Base-by-base conservation (phyloP, 139 green algal genomes). In the Micractinium sp. region DNA sequence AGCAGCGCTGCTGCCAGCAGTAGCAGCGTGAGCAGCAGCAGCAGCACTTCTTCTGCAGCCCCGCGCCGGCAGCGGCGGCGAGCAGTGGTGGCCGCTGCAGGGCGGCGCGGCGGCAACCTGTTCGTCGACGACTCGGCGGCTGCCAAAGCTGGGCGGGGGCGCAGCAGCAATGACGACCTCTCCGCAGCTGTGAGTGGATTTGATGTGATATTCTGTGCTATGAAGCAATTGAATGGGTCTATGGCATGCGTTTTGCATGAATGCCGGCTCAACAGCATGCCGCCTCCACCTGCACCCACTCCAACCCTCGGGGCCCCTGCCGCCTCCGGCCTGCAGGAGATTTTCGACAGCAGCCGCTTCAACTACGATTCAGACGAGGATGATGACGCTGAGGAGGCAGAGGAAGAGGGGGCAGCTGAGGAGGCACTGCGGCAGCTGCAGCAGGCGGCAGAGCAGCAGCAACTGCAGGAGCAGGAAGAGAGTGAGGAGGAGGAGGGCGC, bases 321-420 rank as follows among this genome's bases (percentile, higher is more conserved):
- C 74, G n/a, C 71, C 13, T 33, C 27, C 60, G 35, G 2, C 25
- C 39, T 61, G 82, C 89, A 92, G 89, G 41, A 69, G 35, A 74
- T 92, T 20, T 92, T 88, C 53, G 81, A 88, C 75, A 89, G 79
- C 60, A 91, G 81, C 80, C 60, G 87, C 67, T 92, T 92, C 81
- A 91, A 92, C 38, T 85, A 91, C 27, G 90, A 92, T 47, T 82
- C 69, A 35, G 78, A 89, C 14, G 85, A 92, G 13, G 69, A 91
- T 56, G 82, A 85, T 63, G 67, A 88, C 0, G n/a, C 35, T 13
- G 3, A 75, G 20, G n/a, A 75, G 73, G 81, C 61, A 23, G 76
- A n/a, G 18, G 76, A 82, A 1, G 53, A 25, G 0, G 60, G 56
- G 18, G 60, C 47, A 1, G 0, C 61, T 35, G 36, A 1, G 9